These are phyloP conservation scores for Bjerkandera adusta DNA, from an alignment of 1,284 basidiomycete genomes.

Conservation along the genomic window DNA sequence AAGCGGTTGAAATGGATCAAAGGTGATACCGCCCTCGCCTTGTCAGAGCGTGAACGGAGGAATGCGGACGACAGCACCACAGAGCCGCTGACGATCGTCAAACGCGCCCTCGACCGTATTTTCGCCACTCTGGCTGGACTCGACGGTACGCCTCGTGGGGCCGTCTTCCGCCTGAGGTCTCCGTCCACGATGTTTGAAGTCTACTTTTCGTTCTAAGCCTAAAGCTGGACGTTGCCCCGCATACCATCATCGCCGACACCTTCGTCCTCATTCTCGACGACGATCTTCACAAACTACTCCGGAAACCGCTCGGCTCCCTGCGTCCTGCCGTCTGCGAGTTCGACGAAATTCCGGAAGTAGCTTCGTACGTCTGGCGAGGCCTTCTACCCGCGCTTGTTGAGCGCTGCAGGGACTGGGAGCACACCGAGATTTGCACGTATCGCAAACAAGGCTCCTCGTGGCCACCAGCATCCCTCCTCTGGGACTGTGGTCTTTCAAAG, in stretches of 20 bases:
- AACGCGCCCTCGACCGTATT: background rate
- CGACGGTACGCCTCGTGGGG: background rate
- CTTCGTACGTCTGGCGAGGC: constrained; percentile 39
- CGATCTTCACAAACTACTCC: constrained; percentile 28
- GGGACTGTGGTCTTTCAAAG: constrained; percentile 46
- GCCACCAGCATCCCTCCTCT: constrained; percentile 37
- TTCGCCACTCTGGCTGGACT: background rate
- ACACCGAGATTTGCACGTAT: constrained; percentile 47
- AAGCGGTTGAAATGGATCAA: constrained; percentile 28
- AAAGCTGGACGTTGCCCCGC: constrained; percentile 41
- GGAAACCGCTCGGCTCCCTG: constrained; percentile 15
- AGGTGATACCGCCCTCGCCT: constrained; percentile 28
- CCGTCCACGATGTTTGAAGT: constrained; percentile 27
- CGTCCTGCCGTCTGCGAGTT: background rate
- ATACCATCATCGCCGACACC: constrained; percentile 44
- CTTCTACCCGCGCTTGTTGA: constrained; percentile 47
- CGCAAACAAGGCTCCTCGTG: constrained; percentile 32
- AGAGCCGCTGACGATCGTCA: background rate
- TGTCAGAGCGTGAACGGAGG: constrained; percentile 30
- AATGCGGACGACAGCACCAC: background rate
- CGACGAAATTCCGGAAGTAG: background rate
- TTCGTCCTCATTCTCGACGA: constrained; percentile 32
- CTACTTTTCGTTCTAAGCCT: constrained; percentile 40
- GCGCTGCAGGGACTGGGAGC: constrained; percentile 52
- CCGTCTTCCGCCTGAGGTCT: constrained; percentile 16